Base-by-base conservation (phyloP, 169 alveolate genomes). In the Plasmodium billcollinsi region DNA sequence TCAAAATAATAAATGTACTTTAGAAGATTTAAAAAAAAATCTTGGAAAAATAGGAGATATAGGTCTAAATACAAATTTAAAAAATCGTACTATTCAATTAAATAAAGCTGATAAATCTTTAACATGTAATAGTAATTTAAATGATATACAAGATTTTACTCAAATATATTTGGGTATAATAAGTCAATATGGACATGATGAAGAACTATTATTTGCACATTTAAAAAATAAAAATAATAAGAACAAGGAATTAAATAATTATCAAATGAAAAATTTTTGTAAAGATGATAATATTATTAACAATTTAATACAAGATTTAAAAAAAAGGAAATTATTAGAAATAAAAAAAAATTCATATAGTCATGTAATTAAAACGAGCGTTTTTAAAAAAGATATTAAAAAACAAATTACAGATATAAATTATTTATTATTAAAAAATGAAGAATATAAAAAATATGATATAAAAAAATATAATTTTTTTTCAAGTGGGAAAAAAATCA, bases 391-490 rank as follows among this genome's bases (percentile, higher is more conserved):
- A 26, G 74, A 85, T 7, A 73, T 74, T 24, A 73, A 73, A 26
- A 73, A 74, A 26, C 88, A 74, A 39, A 74, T 74, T 5, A 73
- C 88, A 0, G 88, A 85, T 56, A 14, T 74, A 14, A 85, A 49
- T 20, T 73, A 85, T 33, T 39, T 20, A 43, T 26, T 85, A 9
- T 26, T 85, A 62, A 61, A 69, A 50, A 73, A 73, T 63, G 71
- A 74, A 15, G 91, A 85, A 85, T 73, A 73, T 45, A 50, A 61
- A 85, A 73, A 73, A 26, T 73, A 80, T 15, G 92, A 95, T 49
- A 95, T 96, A 93, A 96, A 96, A 89, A 89, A 85, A n/a, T 95
- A 95, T 69, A 94, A 96, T 75, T 95, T 94, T 88, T 92, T 89
- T 71, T 95, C 97, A 9, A 93, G 93, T 75, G 98, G 98, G 18